Evolutionary conservation across 2,329 filamentous ascomycete genomes (phyloP), one percentile per base, ranked within the genome.

Genomic region (Fusarium caatingaense): DNA sequence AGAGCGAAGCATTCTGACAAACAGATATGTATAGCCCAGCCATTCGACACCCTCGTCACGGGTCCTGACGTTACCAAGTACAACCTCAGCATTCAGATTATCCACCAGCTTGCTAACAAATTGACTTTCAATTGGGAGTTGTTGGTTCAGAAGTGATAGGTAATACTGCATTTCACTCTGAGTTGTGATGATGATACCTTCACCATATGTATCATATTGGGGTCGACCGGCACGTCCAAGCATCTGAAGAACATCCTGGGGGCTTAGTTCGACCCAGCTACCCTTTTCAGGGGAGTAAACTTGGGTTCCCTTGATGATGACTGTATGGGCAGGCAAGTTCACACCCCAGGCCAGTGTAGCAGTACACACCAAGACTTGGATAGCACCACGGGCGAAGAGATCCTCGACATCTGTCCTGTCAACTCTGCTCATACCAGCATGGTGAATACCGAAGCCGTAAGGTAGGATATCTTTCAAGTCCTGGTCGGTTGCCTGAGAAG

Each of bases 311-410:
- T 99, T 99, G 84, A 99, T 99, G 77, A 99, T 95, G 76, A 99
- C 96, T 1, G 96, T 98, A 77, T 99, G 96, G 4, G 96, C 96
- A 7, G 96, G 96, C 77, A 99, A 83, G 80, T 99, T 99, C 78
- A 99, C 96, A 89, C 96, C 96, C 96, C 96, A 99, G 25, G 96
- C 96, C 56, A 99, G 85, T n/a, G 96, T 99, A 41, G 97, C 95
- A 41, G 96, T 99, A 81, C 94, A 98, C 37, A 98, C 95, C 53
- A 99, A 89, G 3, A 99, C 96, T 78, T 98, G 94, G 40, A 99
- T 93, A 32, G 92, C 90, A 66, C 95, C 95, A 77, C 94, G 92
- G 46, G 92, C 89, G 76, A 99, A 99, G 23, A 99, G 88, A 77
- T 97, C 95, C 78, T 98, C 95, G 15, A 99, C 96, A 51, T 95